These are phyloP conservation scores for Naganishia randhawae DNA, from an alignment of 768 basidiomycete genomes.

Conservation along the genomic window DNA sequence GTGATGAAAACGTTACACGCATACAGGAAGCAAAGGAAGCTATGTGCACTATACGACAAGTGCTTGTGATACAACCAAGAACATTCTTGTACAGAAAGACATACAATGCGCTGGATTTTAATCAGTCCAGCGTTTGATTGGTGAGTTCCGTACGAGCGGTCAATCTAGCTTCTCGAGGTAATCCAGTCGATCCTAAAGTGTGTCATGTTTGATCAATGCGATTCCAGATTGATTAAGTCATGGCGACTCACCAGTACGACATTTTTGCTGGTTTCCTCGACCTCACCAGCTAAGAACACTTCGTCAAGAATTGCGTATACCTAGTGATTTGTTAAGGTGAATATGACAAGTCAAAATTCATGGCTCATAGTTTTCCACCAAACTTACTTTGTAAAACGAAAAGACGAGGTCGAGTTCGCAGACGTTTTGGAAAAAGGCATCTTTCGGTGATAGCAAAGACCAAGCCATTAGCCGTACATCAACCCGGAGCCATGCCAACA, in stretches of 20 bases:
- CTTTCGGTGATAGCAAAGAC: conserved; percentile 52
- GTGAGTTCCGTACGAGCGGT: not conserved
- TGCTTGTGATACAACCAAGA: not conserved
- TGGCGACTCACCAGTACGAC: conserved; percentile 62
- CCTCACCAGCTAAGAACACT: conserved; percentile 95
- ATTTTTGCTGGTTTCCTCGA: conserved; percentile 96
- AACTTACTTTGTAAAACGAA: conserved; percentile 88
- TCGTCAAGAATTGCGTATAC: conserved; percentile 98
- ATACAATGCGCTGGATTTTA: not conserved
- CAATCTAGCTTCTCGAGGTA: conserved; percentile 88
- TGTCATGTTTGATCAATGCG: not conserved
- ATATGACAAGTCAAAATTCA: too few species aligned
- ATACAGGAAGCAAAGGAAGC: not conserved
- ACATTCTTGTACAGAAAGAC: not conserved
- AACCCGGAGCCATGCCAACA: not conserved
- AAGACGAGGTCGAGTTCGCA: conserved; percentile 97
- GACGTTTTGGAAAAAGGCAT: conserved; percentile 98
- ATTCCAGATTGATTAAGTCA: not conserved
- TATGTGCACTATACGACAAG: not conserved
- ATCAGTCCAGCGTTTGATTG: not conserved
- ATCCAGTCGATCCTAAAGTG: conserved; percentile 64
- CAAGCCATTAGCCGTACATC: not conserved
- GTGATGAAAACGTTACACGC: too few species aligned
- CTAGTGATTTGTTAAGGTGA: conserved; percentile 52
- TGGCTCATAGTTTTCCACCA: not conserved